Evolutionary conservation across 2,329 filamentous ascomycete species (phyloP).

Genomic region (Pseudocercospora pini-densiflorae): DNA sequence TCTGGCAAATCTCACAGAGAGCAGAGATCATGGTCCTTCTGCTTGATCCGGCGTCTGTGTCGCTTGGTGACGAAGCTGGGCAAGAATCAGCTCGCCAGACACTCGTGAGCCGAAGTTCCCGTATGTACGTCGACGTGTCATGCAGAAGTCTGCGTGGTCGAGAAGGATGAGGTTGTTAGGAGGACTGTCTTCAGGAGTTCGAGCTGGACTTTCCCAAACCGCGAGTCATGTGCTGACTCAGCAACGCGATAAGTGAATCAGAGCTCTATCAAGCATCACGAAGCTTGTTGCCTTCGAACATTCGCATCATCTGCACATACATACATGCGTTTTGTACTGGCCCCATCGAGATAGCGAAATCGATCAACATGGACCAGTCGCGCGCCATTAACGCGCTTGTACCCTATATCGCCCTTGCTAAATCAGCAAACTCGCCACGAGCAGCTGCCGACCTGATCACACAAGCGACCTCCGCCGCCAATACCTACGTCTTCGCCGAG

Average conservation of each 20-base stretch:
- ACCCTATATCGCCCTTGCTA: conserved; percentile 89
- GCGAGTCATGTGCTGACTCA: background rate
- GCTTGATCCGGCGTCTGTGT: no score
- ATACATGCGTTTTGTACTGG: background rate
- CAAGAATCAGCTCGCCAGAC: no score
- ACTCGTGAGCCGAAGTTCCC: no score
- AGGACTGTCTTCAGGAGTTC: background rate
- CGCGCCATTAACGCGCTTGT: conserved; percentile 66
- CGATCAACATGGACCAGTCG: conserved; percentile 69
- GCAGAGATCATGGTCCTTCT: background rate
- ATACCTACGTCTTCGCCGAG: conserved; percentile 92
- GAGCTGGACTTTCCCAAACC: background rate
- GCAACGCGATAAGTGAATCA: background rate
- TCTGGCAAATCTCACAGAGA: background rate
- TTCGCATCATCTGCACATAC: no score
- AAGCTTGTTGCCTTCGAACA: no score
- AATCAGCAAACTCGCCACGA: conserved; percentile 80
- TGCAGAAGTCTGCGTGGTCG: no score
- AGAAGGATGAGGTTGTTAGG: no score
- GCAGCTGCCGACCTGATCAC: conserved; percentile 84
- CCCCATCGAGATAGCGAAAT: background rate
- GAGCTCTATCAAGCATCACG: background rate
- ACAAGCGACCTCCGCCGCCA: conserved; percentile 85
- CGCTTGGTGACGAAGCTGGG: no score
- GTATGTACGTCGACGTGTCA: no score